Conservation (phyloP, 2,329 filamentous ascomycete species). For the Curvularia eragrostidis region DNA sequence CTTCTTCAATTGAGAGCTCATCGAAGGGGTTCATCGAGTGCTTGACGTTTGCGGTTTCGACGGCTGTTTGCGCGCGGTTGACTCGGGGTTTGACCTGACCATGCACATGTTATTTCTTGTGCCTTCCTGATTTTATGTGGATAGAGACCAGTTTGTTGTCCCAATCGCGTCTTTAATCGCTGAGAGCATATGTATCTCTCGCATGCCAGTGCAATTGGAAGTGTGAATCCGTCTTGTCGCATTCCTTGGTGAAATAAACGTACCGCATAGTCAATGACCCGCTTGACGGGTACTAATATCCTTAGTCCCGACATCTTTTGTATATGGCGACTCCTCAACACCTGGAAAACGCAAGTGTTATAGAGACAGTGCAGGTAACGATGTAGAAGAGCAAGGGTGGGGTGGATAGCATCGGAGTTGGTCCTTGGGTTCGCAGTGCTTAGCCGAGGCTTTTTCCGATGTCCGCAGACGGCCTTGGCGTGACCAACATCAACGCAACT, state of each 20-base stretch:
- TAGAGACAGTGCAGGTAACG: slow-evolving; percentile 5
- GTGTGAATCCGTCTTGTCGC: not conserved
- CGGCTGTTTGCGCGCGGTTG: slow-evolving; percentile 77
- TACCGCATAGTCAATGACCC: slow-evolving; percentile 66
- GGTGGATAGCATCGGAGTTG: slow-evolving; percentile 20
- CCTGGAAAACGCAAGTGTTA: slow-evolving; percentile 1
- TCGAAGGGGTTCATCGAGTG: slow-evolving; percentile 99
- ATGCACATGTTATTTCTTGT: not conserved
- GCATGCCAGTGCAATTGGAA: not conserved
- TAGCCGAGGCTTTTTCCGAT: slow-evolving; percentile 21
- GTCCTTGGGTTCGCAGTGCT: slow-evolving; percentile 9
- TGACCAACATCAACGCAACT: not conserved
- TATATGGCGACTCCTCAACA: slow-evolving; percentile 5
- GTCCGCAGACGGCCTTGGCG: slow-evolving; percentile 15
- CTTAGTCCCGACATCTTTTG: slow-evolving; percentile 55
- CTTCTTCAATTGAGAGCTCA: slow-evolving; percentile 96
- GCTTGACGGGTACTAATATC: slow-evolving; percentile 64
- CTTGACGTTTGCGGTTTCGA: slow-evolving; percentile 92
- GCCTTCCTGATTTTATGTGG: not conserved
- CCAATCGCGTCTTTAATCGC: not conserved
- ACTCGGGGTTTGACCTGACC: slow-evolving; percentile 71
- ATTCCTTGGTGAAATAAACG: slow-evolving; percentile 19
- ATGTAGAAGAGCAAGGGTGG: slow-evolving; percentile 19
- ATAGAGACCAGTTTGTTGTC: not conserved
- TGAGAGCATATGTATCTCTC: not conserved